A percentile compares a stretch with the other conserved stretches of the same genome.
Evolutionary conservation across 495 filamentous ascomycete species (phyloP).

Genomic region (Staphylotrichum longicolle): DNA sequence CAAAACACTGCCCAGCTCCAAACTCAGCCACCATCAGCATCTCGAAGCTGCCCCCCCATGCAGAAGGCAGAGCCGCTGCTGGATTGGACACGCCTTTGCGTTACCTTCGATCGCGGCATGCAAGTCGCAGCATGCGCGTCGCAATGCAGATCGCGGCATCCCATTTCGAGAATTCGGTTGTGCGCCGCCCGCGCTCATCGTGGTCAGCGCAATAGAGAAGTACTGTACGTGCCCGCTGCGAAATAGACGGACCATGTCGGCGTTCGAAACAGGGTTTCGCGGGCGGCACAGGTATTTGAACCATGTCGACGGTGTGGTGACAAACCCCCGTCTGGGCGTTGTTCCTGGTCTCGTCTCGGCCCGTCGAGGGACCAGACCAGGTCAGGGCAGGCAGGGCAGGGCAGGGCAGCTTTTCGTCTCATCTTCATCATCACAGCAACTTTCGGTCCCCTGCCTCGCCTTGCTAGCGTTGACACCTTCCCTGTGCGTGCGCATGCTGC

Average conservation of each 20-base stretch:
- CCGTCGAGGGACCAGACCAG: neutral
- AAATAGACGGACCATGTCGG: neutral
- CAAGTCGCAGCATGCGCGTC: neutral
- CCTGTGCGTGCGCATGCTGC: neutral
- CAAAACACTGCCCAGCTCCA: neutral
- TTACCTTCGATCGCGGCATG: neutral
- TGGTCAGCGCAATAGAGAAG: neutral
- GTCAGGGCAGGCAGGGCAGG: too few relatives aligned
- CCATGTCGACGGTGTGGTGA: neutral
- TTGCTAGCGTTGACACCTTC: neutral
- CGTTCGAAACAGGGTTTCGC: neutral
- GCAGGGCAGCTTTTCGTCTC: neutral
- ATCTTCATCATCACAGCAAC: neutral
- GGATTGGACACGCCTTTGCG: neutral
- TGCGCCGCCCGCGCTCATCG: neutral
- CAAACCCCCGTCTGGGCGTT: neutral
- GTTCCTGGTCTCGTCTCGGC: neutral
- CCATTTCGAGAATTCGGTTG: neutral
- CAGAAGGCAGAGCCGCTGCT: neutral
- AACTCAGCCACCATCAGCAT: conserved; percentile 10
- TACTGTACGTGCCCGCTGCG: too few relatives aligned
- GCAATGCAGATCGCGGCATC: too few relatives aligned
- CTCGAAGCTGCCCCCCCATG: neutral
- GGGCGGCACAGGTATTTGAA: neutral
- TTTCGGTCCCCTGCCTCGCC: neutral